Base-by-base conservation (phyloP, 257 asterid species). In the Lithospermum erythrorhizon region DNA sequence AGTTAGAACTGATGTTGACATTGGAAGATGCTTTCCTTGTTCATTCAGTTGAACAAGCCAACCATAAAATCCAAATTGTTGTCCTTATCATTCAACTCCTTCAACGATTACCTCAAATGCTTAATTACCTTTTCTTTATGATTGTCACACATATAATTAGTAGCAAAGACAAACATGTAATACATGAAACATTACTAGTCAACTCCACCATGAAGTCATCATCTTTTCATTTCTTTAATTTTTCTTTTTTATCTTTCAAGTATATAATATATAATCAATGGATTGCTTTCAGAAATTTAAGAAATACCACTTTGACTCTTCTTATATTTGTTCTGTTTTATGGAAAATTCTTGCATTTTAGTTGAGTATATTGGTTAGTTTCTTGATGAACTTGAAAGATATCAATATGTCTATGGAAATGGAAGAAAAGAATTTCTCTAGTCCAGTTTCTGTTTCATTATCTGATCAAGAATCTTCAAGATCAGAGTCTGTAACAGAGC, bases 401-500 rank as follows among this genome's bases (percentile, higher is more conserved):
- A n/a, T n/a, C n/a, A n/a, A 32, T 53, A 55, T 9, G 9, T 56
- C 21, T 21, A 9, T 48, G 54, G 61, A 65, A 45, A 78, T 78
- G 82, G 79, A 68, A 57, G 72, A 57, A 55, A 67, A 66, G 19
- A 61, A 55, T 62, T 63, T 45, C 22, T 25, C 69, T 41, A 70
- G 65, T 53, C 56, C 30, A 30, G 68, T 20, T 16, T 52, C 69
- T 9, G 71, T 71, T 9, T 61, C 72, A 27, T 25, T 68, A 6
- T 55, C 58, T 5, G 70, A 69, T 29, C 79, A 74, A 20, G 74
- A 75, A 58, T 81, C 87, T 54, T 78, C 82, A 17, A 74, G 79
- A 19, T 77, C 83, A 55, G 94, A 84, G 64, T 62, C 77, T 48
- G 24, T 68, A 3, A 59, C 85, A 15, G 96, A 87, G 35, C 72